Evolutionary conservation across 148 eudicot species (phyloP).

Genomic region (Limonium bicolor): DNA sequence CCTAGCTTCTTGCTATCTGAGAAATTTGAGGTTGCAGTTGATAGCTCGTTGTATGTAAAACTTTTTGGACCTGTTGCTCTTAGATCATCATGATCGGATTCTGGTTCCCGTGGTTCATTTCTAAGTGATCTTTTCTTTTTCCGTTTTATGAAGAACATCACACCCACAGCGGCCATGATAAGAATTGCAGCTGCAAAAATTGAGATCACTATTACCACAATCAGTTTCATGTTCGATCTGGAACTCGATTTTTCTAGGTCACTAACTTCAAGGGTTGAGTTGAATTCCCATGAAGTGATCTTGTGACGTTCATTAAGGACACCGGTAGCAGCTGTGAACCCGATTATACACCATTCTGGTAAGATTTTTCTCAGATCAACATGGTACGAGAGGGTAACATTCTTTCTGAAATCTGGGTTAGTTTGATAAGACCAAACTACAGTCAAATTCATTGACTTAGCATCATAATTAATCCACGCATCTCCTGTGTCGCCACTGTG

Average conservation of each 20-base stretch:
- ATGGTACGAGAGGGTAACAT: slow-evolving; percentile 23
- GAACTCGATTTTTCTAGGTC: neutral
- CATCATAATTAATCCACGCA: slow-evolving; percentile 30
- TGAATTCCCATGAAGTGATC: slow-evolving; percentile 27
- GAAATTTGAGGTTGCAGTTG: slow-evolving; percentile 11
- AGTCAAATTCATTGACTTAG: slow-evolving; percentile 21
- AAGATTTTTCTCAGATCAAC: slow-evolving; percentile 26
- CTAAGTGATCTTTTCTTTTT: neutral
- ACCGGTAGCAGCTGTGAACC: slow-evolving; percentile 42
- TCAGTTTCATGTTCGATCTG: slow-evolving; percentile 1
- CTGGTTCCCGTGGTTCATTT: neutral
- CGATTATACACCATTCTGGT: slow-evolving; percentile 34
- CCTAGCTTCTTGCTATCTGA: slow-evolving; percentile 10
- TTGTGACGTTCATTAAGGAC: slow-evolving; percentile 8
- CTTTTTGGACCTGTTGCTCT: slow-evolving; percentile 19
- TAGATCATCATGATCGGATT: slow-evolving; percentile 2
- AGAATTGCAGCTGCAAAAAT: slow-evolving; percentile 11
- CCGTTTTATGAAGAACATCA: neutral
- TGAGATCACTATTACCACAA: slow-evolving; percentile 2
- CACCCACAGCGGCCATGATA: slow-evolving; percentile 1
- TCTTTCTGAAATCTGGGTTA: neutral
- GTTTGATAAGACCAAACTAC: slow-evolving; percentile 25
- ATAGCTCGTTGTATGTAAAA: slow-evolving; percentile 8
- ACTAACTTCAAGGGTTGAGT: slow-evolving; percentile 15
- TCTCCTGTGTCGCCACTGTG: slow-evolving; percentile 24